Evolutionary conservation across 768 basidiomycete species (phyloP), one percentile per base, ranked within the genome.

Genomic region (Naganishia kalamii): DNA sequence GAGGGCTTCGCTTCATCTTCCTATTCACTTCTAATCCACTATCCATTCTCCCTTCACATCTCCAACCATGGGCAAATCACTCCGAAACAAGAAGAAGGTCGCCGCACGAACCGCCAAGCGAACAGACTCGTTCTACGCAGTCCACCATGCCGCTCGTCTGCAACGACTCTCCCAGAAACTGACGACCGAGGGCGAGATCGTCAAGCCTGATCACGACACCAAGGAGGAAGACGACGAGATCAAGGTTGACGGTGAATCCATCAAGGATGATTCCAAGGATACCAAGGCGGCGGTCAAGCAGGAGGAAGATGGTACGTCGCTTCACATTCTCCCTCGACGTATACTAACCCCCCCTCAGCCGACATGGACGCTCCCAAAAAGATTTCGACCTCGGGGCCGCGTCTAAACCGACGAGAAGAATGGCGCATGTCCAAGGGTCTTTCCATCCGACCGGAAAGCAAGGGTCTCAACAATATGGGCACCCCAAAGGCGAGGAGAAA

Each of bases 321-420:
- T 1, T 11, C 33, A 35, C 33, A 11, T 10, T 43, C 54, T 40
- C 19, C 30, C 30, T 40, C n/a, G 15, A 27, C 6, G 25, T 21
- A 4, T 33, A 33, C 32, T 43, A 21, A 27, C 29, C 19, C 29
- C 21, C 59, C 23, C 35, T 25, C 48, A 35, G 65, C 69, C 3
- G 68, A 73, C 49, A 69, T 71, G 63, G 66, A 71, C 37, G 49
- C 74, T 75, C 65, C 74, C 63, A 70, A 71, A 66, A 79, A 79
- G 23, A 81, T 92, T 68, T 92, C 90, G 10, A 93, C 91, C 2
- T 89, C 92, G 71, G 91, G 90, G 13, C 83, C 86, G 2, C 85
- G 90, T 33, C 81, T 82, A 54, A 88, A 88, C 51, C 81, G 91
- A 66, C 82, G 88, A 68, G 90, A 91, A 74, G 82, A 85, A 69